Evolutionary conservation across 1,284 basidiomycete species (phyloP), one percentile per base, ranked within the genome.

Genomic region (Cutaneotrichosporon cyanovorans): DNA sequence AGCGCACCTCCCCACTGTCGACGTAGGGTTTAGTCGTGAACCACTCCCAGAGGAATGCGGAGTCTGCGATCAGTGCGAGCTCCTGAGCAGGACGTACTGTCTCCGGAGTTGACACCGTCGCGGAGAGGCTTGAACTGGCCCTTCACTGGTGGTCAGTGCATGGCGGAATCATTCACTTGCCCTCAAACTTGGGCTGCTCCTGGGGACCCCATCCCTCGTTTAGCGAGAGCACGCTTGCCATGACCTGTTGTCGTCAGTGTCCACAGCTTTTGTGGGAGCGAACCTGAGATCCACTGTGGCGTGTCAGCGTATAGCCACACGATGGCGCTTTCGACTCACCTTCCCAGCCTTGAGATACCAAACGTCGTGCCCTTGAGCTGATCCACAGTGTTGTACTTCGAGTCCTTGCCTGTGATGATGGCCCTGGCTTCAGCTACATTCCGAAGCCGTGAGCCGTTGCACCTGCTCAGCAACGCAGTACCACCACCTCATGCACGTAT

Each of bases 11-110:
- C 23, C 86, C 87, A 14, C 77, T 76, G 66, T 93, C 87, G 14
- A 78, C 80, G 61, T 80, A 95, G 1, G 93, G 92, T 68, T 96
- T 97, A 15, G 92, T 96, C 2, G 93, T 97, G 71, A 95, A 96
- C 86, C 87, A 91, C 69, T 93, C 90, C 90, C 91, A 95, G 80
- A 69, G 61, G 56, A 67, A 67, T n/a, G 56, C 59, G 9, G 62
- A 64, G 2, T 64, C 61, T 68, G 49, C 8, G n/a, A 19, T 53
- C 40, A 58, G 56, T 11, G 4, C 3, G 1, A 30, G n/a, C n/a
- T n/a, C 11, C 5, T 14, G 4, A 10, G 10, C 28, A 5, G 5
- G 4, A 21, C 67, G 57, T 40, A 70, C 69, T 72, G 39, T 70
- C 66, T 0, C 82, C 86, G 42, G 85, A 81, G 63, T 97, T 97